A percentile compares a stretch with the other conserved stretches of the same genome.
Conservation (phyloP, 257 asterid species). For the Salvia rosmarinus region DNA sequence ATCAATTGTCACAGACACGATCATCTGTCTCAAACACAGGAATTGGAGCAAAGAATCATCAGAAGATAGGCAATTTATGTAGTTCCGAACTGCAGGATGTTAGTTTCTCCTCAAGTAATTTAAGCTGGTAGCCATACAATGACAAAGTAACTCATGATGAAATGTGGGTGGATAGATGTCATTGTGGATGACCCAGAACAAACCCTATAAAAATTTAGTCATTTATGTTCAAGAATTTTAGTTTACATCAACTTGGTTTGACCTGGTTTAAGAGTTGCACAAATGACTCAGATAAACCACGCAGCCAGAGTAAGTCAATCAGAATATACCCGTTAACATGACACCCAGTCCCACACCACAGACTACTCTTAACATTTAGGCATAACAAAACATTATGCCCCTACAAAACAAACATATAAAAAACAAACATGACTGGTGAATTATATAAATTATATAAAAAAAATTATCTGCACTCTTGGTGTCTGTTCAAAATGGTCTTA, state of each 20-base stretch:
- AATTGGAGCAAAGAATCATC: constrained; percentile 5
- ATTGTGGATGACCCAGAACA: constrained; percentile 3
- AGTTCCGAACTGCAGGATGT: neutral
- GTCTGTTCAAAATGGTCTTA: neutral
- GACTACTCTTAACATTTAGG: neutral
- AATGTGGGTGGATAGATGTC: neutral
- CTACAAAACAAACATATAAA: neutral
- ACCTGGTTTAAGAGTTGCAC: neutral
- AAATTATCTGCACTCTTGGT: neutral
- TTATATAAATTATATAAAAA: neutral
- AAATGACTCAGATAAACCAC: constrained; percentile 1
- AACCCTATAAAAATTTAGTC: neutral
- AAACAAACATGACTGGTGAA: no score
- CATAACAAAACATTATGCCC: neutral
- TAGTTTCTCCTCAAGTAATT: neutral
- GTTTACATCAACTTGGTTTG: neutral
- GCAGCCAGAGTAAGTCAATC: neutral
- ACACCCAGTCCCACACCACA: neutral
- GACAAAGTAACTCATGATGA: neutral
- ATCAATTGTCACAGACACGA: neutral
- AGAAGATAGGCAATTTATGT: neutral
- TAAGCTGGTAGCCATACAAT: constrained; percentile 8
- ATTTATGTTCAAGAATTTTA: constrained; percentile 10
- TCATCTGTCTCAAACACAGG: neutral
- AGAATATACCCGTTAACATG: constrained; percentile 16